Conservation (phyloP, 2,329 filamentous ascomycete genomes). For the Diaporthe aspalathi region DNA sequence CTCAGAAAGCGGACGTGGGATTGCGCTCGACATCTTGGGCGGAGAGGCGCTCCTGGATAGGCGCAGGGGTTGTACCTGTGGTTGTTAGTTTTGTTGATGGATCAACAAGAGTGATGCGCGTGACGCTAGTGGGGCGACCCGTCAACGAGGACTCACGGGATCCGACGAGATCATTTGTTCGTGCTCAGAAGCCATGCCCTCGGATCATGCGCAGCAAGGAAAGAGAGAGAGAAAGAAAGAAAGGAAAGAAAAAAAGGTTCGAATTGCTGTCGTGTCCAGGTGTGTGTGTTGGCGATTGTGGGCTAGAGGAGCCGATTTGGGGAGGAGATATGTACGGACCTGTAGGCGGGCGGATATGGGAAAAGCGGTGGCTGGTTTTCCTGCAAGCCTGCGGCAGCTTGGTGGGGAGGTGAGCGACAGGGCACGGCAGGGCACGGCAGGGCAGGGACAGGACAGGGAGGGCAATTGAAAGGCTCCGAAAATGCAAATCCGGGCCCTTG, state of each 20-base stretch:
- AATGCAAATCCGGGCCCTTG: neutral
- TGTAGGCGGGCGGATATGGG: constrained; percentile 30
- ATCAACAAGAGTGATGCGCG: constrained; percentile 31
- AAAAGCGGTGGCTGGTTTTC: constrained; percentile 38
- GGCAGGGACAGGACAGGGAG: neutral
- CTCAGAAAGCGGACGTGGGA: constrained; percentile 85
- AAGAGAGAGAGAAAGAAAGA: neutral
- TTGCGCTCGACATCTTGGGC: constrained; percentile 69
- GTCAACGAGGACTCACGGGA: constrained; percentile 34
- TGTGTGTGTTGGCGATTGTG: constrained; percentile 30
- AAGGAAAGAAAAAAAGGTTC: constrained; percentile 5
- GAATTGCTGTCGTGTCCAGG: constrained; percentile 29
- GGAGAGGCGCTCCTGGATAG: constrained; percentile 80
- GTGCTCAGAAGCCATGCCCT: constrained; percentile 20
- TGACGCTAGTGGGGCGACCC: constrained; percentile 23
- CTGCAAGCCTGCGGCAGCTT: constrained; percentile 24
- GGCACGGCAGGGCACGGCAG: constrained; percentile 4
- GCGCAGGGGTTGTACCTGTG: constrained; percentile 80
- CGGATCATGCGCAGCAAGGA: constrained; percentile 11
- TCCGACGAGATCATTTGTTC: constrained; percentile 34
- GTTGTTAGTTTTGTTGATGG: constrained; percentile 33
- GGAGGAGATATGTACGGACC: constrained; percentile 31
- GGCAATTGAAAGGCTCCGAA: constrained; percentile 7
- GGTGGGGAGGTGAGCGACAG: constrained; percentile 5
- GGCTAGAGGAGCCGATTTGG: constrained; percentile 24